Base-by-base conservation (phyloP, 495 filamentous ascomycete genomes). In the Aspergillus nanangensis region DNA sequence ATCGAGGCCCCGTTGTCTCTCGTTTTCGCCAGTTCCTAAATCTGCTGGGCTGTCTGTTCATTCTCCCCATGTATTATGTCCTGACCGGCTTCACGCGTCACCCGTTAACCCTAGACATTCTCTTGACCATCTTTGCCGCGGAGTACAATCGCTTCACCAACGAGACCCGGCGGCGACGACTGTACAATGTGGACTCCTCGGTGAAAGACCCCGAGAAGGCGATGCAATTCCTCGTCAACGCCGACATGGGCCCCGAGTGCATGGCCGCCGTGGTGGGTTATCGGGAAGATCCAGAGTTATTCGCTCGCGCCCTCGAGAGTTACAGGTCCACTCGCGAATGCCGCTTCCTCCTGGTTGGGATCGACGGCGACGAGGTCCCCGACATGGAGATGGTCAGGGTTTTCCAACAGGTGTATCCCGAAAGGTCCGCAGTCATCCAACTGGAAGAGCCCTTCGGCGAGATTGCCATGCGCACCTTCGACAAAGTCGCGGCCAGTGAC, bases 361-460 rank as follows among this genome's bases (percentile, higher is more conserved):
- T 66, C 19, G 62, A 66, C 47, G 62, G 62, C 0, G 55, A 66
- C 33, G 48, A 52, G 8, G 51, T 32, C 4, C 51, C 51, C 2
- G 62, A 66, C 37, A 58, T 57, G 55, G 62, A 66, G 25, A 66
- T 66, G 62, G 57, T 61, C 13, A 41, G 41, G 1, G 58, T 66
- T n/a, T 62, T 60, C 13, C 51, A 63, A 36, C 37, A 62, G 55
- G 55, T 59, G 1, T 63, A 61, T 35, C 49, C 62, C 0, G 39
- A 59, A 21, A 37, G 44, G 9, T 51, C 58, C 4, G 53, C 53
- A 1, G 50, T 57, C 18, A 63, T 65, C 24, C 62, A 59, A 19
- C 50, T 65, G 27, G 52, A 63, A 1, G 55, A 61, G 39, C 62
- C 62, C 1, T 50, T 58, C 20, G 62, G 57, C 25, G 57, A 62